Conservation (phyloP, 768 basidiomycete genomes). For the Serendipita indica region DNA sequence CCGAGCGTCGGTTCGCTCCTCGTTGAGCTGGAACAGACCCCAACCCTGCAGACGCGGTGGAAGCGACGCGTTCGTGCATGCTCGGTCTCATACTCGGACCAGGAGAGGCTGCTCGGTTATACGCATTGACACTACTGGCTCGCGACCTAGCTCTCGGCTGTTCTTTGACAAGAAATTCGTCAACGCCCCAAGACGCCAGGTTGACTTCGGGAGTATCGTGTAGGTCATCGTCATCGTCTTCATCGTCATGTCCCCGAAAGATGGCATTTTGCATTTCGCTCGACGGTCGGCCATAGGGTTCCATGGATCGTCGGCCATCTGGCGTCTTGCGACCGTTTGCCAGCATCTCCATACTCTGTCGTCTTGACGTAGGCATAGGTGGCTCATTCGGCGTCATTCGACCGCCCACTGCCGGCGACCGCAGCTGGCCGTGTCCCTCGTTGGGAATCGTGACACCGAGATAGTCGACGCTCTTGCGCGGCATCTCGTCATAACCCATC, state of each 20-base stretch:
- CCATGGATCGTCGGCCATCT: constrained; percentile 2
- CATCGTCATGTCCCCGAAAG: constrained; percentile 29
- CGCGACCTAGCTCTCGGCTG: neutral
- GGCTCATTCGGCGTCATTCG: neutral
- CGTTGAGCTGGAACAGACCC: neutral
- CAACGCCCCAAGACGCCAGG: constrained; percentile 71
- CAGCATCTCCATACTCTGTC: neutral
- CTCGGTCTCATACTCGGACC: neutral
- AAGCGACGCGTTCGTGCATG: neutral
- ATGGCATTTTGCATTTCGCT: neutral
- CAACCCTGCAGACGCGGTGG: constrained; percentile 5
- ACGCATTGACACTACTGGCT: constrained; percentile 8
- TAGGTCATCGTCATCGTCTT: constrained; percentile 31
- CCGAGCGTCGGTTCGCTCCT: constrained; percentile 9
- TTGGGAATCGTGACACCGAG: constrained; percentile 53
- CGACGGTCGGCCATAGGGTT: neutral
- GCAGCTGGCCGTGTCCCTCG: constrained; percentile 24
- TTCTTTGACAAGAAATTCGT: constrained; percentile 50
- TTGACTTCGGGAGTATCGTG: constrained; percentile 57
- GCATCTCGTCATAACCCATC: constrained; percentile 8
- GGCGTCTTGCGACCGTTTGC: constrained; percentile 5
- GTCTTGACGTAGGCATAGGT: neutral
- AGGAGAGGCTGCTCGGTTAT: constrained; percentile 5
- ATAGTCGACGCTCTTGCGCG: constrained; percentile 46
- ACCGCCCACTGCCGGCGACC: constrained; percentile 1